A percentile compares a stretch with the other conserved stretches of the same genome.
Evolutionary conservation across 257 asterid species (phyloP).

Genomic region (Avicennia marina): DNA sequence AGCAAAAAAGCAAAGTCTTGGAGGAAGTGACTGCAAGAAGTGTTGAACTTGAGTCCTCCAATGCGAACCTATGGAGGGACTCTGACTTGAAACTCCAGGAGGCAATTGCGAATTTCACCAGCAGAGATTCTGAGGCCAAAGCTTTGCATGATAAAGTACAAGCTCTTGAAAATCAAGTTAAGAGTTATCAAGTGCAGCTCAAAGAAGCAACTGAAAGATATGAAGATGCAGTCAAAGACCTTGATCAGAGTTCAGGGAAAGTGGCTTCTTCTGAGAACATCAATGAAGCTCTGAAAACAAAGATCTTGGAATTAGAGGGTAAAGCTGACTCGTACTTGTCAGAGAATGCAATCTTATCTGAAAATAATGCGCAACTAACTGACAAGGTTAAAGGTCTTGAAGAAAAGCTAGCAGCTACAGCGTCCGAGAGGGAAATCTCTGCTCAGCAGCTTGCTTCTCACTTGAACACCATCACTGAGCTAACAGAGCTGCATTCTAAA

Average conservation of each 20-base stretch:
- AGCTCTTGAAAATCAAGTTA: conserved; percentile 31
- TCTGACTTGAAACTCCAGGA: conserved; percentile 63
- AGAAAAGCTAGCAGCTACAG: conserved; percentile 33
- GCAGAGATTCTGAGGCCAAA: conserved; percentile 69
- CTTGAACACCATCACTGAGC: conserved; percentile 40
- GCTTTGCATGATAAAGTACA: conserved; percentile 48
- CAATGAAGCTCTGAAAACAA: conserved; percentile 45
- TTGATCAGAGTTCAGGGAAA: conserved; percentile 20
- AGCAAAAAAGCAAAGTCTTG: conserved; percentile 48
- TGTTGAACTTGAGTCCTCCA: conserved; percentile 57
- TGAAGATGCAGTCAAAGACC: conserved; percentile 17
- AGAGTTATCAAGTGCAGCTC: conserved; percentile 51
- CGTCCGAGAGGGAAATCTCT: conserved; percentile 51
- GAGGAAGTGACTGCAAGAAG: conserved; percentile 54
- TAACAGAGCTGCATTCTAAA: conserved; percentile 46
- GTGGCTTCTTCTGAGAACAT: conserved; percentile 46
- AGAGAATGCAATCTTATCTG: conserved; percentile 55
- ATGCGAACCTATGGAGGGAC: conserved; percentile 46
- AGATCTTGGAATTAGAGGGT: conserved; percentile 55
- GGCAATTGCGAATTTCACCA: conserved; percentile 49
- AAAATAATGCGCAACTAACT: conserved; percentile 48
- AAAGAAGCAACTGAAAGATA: conserved; percentile 49
- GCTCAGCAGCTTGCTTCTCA: conserved; percentile 54
- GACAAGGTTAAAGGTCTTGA: conserved; percentile 52
- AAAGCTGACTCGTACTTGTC: conserved; percentile 41